Evolutionary conservation across 2,329 filamentous ascomycete genomes (phyloP).

Genomic region (Aureobasidium subglaciale): DNA sequence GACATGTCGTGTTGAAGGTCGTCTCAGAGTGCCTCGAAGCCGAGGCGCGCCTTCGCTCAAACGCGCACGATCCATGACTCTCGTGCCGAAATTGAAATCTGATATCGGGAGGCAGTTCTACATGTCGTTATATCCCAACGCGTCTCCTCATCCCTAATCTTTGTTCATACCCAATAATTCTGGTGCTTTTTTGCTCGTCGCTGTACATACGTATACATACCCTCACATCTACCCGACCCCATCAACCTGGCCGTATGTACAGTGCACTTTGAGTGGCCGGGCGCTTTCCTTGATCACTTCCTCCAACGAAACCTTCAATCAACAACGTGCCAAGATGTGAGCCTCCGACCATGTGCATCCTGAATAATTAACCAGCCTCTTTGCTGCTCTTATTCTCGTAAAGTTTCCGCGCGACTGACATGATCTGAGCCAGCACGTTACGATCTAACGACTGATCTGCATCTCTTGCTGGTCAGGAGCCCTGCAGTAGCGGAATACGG

Average conservation of each 20-base stretch:
- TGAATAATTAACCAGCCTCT: neutral
- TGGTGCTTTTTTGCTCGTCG: neutral
- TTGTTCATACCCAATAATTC: neutral
- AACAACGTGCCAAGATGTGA: slow-evolving; percentile 10
- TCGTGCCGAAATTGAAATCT: slow-evolving; percentile 11
- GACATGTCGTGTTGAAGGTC: slow-evolving; percentile 2
- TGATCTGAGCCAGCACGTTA: neutral
- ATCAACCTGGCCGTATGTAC: slow-evolving; percentile 1
- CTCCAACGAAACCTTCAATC: neutral
- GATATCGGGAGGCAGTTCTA: slow-evolving; percentile 2
- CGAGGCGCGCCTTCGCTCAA: neutral
- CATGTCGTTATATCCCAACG: neutral
- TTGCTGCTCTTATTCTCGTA: neutral
- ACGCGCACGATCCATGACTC: slow-evolving; percentile 1
- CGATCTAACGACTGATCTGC: slow-evolving; percentile 13
- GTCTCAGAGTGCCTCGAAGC: slow-evolving; percentile 1
- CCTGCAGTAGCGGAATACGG: slow-evolving; percentile 9
- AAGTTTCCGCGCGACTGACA: neutral
- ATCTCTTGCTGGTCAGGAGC: slow-evolving; percentile 12
- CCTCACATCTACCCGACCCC: neutral
- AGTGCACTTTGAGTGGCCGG: neutral
- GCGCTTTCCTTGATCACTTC: neutral
- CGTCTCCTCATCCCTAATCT: neutral
- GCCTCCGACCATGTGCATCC: neutral
- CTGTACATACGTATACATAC: neutral